Percentiles rank a stretch among this genome's conserved stretches.
Conservation (phyloP, 345 rosid genomes). For the Microcos paniculata region DNA sequence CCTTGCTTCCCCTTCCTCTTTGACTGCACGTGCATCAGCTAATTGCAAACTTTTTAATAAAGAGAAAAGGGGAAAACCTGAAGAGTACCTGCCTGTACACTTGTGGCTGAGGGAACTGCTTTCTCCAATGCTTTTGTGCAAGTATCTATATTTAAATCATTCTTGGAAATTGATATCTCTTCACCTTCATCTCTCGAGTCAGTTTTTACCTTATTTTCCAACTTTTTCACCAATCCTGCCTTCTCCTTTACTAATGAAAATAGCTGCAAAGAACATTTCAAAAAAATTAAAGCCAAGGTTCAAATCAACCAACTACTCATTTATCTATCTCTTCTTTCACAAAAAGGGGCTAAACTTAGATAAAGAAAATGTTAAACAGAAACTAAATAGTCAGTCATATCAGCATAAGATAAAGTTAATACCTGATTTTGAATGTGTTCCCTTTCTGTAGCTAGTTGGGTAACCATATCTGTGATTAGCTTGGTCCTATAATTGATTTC, state of each 20-base stretch:
- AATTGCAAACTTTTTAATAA: background rate
- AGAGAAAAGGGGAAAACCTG: background rate
- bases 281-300: slow-evolving; percentile 6
- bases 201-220: slow-evolving; percentile 27
- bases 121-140: slow-evolving; percentile 26
- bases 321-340: background rate
- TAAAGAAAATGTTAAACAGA: background rate
- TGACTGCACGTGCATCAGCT: background rate
- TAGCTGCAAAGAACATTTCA: slow-evolving; percentile 49
- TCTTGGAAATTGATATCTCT: slow-evolving; percentile 27
- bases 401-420: slow-evolving; percentile 5
- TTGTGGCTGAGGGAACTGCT: slow-evolving; percentile 31
- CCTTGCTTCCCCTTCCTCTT: background rate
- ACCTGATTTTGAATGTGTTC: slow-evolving; percentile 88
- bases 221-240: slow-evolving; percentile 42
- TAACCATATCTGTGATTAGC: slow-evolving; percentile 67
- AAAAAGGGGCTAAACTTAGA: background rate
- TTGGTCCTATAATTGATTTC: slow-evolving; percentile 61
- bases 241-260: slow-evolving; percentile 53
- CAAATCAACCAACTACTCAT: background rate
- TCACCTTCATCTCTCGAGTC: slow-evolving; percentile 23
- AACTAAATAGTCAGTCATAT: background rate
- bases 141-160: slow-evolving; percentile 25
- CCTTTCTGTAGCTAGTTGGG: slow-evolving; percentile 69
- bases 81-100: slow-evolving; percentile 58